These are phyloP conservation scores for Piper betle DNA, from an alignment of 164 flowering plant genomes.

Conservation along the genomic window DNA sequence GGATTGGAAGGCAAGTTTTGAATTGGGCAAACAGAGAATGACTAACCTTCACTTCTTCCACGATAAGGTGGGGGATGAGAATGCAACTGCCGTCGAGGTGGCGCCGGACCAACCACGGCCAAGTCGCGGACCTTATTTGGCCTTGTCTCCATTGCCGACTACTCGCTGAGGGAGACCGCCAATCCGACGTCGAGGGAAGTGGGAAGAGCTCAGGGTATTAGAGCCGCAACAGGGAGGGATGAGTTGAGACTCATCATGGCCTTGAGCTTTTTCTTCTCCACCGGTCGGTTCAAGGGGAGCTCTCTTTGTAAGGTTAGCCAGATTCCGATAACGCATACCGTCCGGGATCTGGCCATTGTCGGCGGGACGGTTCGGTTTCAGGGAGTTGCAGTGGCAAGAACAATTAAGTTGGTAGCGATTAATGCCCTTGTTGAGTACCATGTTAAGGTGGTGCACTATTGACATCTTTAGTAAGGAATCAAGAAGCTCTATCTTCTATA, in stretches of 20 bases:
- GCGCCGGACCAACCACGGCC: constrained; percentile 3
- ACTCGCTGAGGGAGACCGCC: constrained; percentile 5
- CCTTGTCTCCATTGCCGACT: not conserved
- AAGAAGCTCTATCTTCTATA: no score
- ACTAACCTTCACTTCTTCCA: constrained; percentile 9
- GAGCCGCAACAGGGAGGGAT: not conserved
- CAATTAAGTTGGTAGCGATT: not conserved
- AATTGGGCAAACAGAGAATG: constrained; percentile 6
- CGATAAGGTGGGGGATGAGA: not conserved
- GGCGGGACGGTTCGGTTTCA: constrained; percentile 6
- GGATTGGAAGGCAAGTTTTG: not conserved
- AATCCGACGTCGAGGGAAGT: not conserved
- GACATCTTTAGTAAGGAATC: no score
- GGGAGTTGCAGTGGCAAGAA: constrained; percentile 2
- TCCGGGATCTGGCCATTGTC: constrained; percentile 5
- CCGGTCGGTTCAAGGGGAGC: constrained; percentile 7
- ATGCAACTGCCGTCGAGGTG: constrained; percentile 2
- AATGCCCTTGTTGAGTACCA: constrained; percentile 15
- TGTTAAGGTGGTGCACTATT: constrained; percentile 16
- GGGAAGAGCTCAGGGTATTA: constrained; percentile 4
- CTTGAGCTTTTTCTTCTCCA: constrained; percentile 3
- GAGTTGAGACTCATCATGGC: constrained; percentile 3
- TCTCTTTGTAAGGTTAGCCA: constrained; percentile 4
- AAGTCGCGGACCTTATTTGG: not conserved
- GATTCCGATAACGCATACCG: not conserved